These are phyloP conservation scores for Trypanosoma vivax DNA, from an alignment of 208 protist genomes.

Conservation along the genomic window DNA sequence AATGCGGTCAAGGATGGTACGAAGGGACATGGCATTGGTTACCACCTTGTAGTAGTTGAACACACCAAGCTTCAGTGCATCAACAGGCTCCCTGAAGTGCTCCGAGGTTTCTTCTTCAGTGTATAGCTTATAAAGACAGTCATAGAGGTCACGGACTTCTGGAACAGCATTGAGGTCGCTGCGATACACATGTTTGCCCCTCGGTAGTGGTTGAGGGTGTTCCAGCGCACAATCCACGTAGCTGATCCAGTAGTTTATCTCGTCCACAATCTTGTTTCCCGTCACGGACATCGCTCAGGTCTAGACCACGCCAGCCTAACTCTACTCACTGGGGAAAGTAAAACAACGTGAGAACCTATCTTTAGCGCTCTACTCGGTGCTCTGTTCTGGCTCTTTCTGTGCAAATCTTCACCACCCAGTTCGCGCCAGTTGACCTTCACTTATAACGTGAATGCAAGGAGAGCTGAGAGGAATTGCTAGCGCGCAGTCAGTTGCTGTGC, in stretches of 20 bases:
- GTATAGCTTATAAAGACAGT: slow-evolving; percentile 77
- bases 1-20: slow-evolving; percentile 58
- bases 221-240: slow-evolving; percentile 61
- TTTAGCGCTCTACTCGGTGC: too few relatives aligned
- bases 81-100: slow-evolving; percentile 72
- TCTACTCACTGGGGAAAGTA: too few relatives aligned
- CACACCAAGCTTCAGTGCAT: slow-evolving; percentile 52
- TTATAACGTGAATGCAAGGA: neutral
- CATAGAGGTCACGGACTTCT: slow-evolving; percentile 63
- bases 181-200: slow-evolving; percentile 52
- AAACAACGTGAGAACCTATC: too few relatives aligned
- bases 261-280: slow-evolving; percentile 26
- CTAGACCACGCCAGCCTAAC: too few relatives aligned
- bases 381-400: too few relatives aligned
- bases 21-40: slow-evolving; percentile 56
- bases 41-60: slow-evolving; percentile 73
- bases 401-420: too few relatives aligned
- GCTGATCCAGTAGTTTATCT: slow-evolving; percentile 56
- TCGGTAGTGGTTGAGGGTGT: slow-evolving; percentile 56
- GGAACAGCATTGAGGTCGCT: slow-evolving; percentile 29
- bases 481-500: neutral
- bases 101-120: slow-evolving; percentile 52
- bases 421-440: too few relatives aligned
- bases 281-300: slow-evolving; percentile 35
- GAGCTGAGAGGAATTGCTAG: neutral